These are phyloP conservation scores for Scheffersomyces titani DNA, from an alignment of 1,139 yeast species.

Conservation along the genomic window DNA sequence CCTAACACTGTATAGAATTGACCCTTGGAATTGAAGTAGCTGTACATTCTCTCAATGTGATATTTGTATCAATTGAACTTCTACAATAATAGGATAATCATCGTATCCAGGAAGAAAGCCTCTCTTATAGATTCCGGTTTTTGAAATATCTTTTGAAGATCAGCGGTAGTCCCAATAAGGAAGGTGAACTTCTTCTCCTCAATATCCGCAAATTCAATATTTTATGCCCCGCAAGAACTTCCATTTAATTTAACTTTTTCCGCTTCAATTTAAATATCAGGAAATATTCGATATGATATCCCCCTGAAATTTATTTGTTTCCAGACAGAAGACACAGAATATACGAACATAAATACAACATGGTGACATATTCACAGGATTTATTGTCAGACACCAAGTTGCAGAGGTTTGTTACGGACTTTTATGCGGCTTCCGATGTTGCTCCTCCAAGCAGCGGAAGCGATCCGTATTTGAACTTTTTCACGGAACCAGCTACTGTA, in stretches of 20 bases:
- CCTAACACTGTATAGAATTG: background rate
- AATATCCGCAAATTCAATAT: background rate
- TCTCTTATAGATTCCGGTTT: background rate
- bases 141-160: background rate
- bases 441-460: constrained; percentile 14
- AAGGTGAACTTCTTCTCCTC: background rate
- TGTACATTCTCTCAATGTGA: background rate
- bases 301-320: background rate
- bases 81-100: background rate
- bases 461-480: constrained; percentile 19
- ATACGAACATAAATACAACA: background rate
- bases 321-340: background rate
- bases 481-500: constrained; percentile 15
- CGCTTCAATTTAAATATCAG: background rate
- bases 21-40: background rate
- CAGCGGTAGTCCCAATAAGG: background rate
- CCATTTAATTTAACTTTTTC: background rate
- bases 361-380: constrained; percentile 5
- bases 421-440: constrained; percentile 21
- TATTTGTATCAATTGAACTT: background rate
- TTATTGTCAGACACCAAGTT: constrained; percentile 7
- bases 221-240: background rate
- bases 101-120: background rate
- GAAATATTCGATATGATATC: background rate
- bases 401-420: constrained; percentile 14